Evolutionary conservation across 2,329 filamentous ascomycete genomes (phyloP).

Genomic region (Ophiostoma australiae): DNA sequence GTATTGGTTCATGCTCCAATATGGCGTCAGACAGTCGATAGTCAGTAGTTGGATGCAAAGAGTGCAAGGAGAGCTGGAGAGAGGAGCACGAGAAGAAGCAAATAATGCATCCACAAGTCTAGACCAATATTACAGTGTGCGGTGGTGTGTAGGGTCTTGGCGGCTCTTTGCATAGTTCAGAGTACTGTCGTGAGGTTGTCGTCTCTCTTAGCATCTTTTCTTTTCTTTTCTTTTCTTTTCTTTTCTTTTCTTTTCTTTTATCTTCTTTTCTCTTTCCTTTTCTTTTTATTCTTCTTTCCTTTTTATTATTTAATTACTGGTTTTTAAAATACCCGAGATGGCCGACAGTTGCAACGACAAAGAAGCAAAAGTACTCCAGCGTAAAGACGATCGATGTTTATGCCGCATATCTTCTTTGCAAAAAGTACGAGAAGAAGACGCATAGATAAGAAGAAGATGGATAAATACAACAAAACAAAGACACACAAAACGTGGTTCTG

Average conservation of each 20-base stretch:
- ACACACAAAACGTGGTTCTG: background rate
- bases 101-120: background rate
- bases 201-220: no score
- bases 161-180: no score
- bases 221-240: no score
- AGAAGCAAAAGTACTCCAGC: background rate
- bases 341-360: background rate
- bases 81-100: background rate
- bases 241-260: no score
- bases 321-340: no score
- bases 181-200: no score
- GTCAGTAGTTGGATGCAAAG: no score
- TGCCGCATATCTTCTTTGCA: background rate
- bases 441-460: background rate
- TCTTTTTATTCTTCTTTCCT: no score
- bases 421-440: background rate
- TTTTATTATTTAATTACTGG: no score
- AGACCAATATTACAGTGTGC: background rate
- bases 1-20: background rate
- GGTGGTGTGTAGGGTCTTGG: background rate
- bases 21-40: background rate
- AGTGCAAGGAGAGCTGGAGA: no score
- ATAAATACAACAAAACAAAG: background rate
- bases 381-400: background rate
- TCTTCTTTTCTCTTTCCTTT: no score